A percentile compares a stretch with the other conserved stretches of the same genome.
phyloP scores from a whole-genome alignment of 1,284 basidiomycete genomes.

The Microstroma glucosiphilum region DNA sequence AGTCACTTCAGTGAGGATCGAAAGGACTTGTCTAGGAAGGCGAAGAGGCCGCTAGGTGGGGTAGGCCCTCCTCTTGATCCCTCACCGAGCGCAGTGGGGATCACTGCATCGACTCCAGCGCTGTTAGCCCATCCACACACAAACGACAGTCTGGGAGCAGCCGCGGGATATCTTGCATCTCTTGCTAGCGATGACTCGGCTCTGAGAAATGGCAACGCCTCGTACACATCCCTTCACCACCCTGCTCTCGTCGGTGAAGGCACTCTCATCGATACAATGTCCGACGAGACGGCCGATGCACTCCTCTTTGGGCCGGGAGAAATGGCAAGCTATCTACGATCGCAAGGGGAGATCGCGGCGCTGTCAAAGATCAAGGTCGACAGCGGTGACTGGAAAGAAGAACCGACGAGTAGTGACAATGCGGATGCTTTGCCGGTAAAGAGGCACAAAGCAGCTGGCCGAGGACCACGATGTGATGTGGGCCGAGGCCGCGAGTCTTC shows the following conservation, averaged over 20 bases:
- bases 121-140: not conserved
- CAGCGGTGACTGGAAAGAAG: too few species aligned
- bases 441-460: too few species aligned
- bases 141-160: too few species aligned
- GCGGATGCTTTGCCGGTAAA: too few species aligned
- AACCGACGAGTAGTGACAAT: too few species aligned
- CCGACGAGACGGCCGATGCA: not conserved
- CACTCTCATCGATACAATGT: not conserved
- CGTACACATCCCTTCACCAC: not conserved
- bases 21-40: too few species aligned
- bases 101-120: not conserved
- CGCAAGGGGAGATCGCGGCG: too few species aligned
- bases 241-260: not conserved
- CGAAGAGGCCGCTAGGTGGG: not conserved
- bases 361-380: too few species aligned
- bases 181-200: not conserved
- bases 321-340: not conserved
- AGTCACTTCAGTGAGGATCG: too few species aligned
- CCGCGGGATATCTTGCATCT: not conserved
- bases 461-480: too few species aligned
- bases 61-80: not conserved
- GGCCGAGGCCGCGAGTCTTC: too few species aligned
- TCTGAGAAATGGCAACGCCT: not conserved
- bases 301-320: constrained; percentile 3
- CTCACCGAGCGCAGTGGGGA: not conserved